phyloP scores from a whole-genome alignment of 257 asterid genomes.

The Ophiorrhiza pumila region DNA sequence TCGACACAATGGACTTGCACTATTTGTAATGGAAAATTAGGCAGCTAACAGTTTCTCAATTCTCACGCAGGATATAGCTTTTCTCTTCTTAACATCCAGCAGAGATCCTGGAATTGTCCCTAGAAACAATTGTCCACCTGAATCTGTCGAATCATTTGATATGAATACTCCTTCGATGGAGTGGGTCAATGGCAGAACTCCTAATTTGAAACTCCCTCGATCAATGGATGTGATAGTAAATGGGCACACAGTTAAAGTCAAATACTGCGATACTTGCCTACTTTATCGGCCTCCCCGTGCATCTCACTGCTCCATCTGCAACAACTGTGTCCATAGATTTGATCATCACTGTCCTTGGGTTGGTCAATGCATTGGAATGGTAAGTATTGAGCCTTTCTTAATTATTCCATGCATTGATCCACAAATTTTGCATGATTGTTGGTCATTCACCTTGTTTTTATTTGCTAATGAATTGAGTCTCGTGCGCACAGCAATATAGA shows the following conservation, averaged over 20 bases:
- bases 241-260: constrained; percentile 63
- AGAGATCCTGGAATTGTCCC: constrained; percentile 84
- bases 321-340: constrained; percentile 87
- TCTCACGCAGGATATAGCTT: constrained; percentile 57
- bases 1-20: not conserved
- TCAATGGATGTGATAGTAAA: constrained; percentile 65
- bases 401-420: not conserved
- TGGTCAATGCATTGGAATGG: constrained; percentile 89
- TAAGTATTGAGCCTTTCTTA: constrained; percentile 30
- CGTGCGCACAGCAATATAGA: not conserved
- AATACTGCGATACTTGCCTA: constrained; percentile 82
- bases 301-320: constrained; percentile 96
- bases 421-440: not conserved
- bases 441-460: not conserved
- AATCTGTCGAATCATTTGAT: constrained; percentile 43
- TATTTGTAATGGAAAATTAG: not conserved
- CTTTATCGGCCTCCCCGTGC: constrained; percentile 93
- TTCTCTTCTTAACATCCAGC: constrained; percentile 78
- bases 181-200: constrained; percentile 50
- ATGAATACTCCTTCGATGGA: constrained; percentile 42
- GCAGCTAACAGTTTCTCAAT: constrained; percentile 8
- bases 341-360: constrained; percentile 99
- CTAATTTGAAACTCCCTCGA: constrained; percentile 54
- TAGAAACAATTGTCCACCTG: constrained; percentile 39
- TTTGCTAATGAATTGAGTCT: not conserved